Percentiles rank a stretch among this genome's conserved stretches.
These are phyloP conservation scores for Venturia carpophila DNA, from an alignment of 2,329 filamentous ascomycete genomes.

Conservation along the genomic window DNA sequence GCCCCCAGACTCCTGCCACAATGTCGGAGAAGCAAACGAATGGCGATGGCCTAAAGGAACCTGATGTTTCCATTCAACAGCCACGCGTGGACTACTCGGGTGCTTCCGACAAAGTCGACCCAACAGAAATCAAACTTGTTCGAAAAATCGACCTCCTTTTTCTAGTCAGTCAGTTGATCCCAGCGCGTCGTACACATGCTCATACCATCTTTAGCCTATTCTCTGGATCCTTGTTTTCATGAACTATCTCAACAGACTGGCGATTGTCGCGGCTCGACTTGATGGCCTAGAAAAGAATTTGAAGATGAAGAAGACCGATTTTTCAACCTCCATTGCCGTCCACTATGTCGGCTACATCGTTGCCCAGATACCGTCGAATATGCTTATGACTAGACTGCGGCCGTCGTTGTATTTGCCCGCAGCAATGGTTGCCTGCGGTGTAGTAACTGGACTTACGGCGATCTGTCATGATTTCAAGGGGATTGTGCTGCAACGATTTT, in stretches of 20 bases:
- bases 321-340: slow-evolving; percentile 54
- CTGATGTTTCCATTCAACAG: neutral
- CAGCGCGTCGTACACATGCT: slow-evolving; percentile 24
- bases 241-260: slow-evolving; percentile 48
- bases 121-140: slow-evolving; percentile 29
- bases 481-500: slow-evolving; percentile 39
- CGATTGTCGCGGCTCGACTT: slow-evolving; percentile 56
- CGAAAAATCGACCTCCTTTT: slow-evolving; percentile 28
- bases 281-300: slow-evolving; percentile 55
- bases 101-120: slow-evolving; percentile 30
- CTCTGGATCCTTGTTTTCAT: slow-evolving; percentile 27
- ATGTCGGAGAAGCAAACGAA: neutral
- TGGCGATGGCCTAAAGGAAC: neutral
- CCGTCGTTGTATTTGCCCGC: slow-evolving; percentile 43
- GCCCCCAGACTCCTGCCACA: neutral
- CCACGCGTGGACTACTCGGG: slow-evolving; percentile 26
- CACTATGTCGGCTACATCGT: slow-evolving; percentile 56
- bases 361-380: slow-evolving; percentile 43
- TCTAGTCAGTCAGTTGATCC: slow-evolving; percentile 24
- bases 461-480: slow-evolving; percentile 38
- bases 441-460: slow-evolving; percentile 38
- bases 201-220: slow-evolving; percentile 29
- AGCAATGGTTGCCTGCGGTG: slow-evolving; percentile 42
- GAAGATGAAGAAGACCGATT: slow-evolving; percentile 45
- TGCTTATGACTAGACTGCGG: slow-evolving; percentile 43